Percentiles rank a stretch among this genome's conserved stretches.
phyloP scores from a whole-genome alignment of 352 stramenopile genomes.

The Globisporangium apiculatum region DNA sequence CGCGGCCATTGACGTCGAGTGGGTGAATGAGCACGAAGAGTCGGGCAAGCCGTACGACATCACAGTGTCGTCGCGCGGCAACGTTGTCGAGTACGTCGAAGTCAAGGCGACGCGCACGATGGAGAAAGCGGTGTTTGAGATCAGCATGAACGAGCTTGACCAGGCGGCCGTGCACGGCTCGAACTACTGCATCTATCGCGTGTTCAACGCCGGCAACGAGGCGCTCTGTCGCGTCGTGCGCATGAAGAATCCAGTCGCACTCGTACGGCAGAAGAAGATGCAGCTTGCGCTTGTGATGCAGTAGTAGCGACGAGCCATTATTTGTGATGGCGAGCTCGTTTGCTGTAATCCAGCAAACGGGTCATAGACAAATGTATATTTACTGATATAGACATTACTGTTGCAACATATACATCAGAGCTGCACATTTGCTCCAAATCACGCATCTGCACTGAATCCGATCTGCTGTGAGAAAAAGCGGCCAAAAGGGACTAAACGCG shows the following conservation, averaged over 20 bases:
- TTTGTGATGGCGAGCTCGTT: background rate
- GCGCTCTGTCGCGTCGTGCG: conserved; percentile 67
- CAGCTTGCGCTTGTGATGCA: conserved; percentile 77
- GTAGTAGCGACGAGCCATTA: conserved; percentile 12
- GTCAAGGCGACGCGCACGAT: conserved; percentile 84
- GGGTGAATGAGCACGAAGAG: conserved; percentile 77
- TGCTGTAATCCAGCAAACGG: background rate
- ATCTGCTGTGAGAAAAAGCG: background rate
- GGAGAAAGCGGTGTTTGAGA: conserved; percentile 86
- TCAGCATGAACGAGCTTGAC: conserved; percentile 87
- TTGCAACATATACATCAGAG: background rate
- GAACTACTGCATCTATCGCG: conserved; percentile 78
- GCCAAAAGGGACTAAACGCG: background rate
- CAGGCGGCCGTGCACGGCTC: conserved; percentile 71
- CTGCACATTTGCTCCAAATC: background rate
- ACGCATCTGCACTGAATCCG: background rate
- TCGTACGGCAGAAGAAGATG: conserved; percentile 80
- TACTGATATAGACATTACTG: background rate
- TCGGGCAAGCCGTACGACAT: conserved; percentile 82
- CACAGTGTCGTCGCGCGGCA: conserved; percentile 35
- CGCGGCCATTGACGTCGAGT: conserved; percentile 34
- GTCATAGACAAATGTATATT: background rate
- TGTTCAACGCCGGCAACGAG: conserved; percentile 77
- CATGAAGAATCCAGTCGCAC: conserved; percentile 77
- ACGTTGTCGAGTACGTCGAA: conserved; percentile 75